Base-by-base conservation (phyloP, 306 rosid genomes). In the Begonia fuchsioides region DNA sequence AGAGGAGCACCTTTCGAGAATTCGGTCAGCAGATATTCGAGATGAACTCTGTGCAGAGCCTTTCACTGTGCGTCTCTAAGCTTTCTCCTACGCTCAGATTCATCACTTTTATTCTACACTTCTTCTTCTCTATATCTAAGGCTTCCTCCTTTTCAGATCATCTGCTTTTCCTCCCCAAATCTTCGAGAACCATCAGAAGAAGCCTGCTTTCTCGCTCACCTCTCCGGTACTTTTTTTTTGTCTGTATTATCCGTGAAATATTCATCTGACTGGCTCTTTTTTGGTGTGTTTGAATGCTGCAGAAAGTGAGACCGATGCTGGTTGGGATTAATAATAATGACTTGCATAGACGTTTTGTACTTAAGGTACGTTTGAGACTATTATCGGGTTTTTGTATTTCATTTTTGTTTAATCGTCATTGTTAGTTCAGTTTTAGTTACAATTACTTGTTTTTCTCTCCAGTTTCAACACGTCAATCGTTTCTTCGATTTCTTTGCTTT, bases 21-120 rank as follows among this genome's bases (percentile, higher is more conserved):
- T 41, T 41, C 6, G 45, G 14, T 10, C 1, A 17, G 1, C 14
- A 39, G 39, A 55, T 41, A 50, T 43, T 51, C 44, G 65, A 64
- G 49, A 87, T 87, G 96, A 61, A 70, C 57, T 79, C 81, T 70
- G 82, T 87, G 44, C 82, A 63, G 68, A 77, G 48, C 68, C 76
- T 79, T 61, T 51, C 82, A 12, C 61, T 76, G 94, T 82, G 13
- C 44, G 73, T 19, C 55, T 0, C 38, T 11, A 1, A 15, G 9
- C 9, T 16, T 35, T 46, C 19, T 48, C 58, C 16, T n/a, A 12
- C 20, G 46, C 35, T 38, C 11, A 20, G 45, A 20, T 46, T 15
- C 8, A 44, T 62, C 54, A 39, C 38, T 9, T 44, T 40, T 14
- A 16, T n/a, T 57, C 20, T 54, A 15, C 26, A 35, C 17, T 43